phyloP scores from a whole-genome alignment of 208 protist genomes.

The Borovskyia barvae region DNA sequence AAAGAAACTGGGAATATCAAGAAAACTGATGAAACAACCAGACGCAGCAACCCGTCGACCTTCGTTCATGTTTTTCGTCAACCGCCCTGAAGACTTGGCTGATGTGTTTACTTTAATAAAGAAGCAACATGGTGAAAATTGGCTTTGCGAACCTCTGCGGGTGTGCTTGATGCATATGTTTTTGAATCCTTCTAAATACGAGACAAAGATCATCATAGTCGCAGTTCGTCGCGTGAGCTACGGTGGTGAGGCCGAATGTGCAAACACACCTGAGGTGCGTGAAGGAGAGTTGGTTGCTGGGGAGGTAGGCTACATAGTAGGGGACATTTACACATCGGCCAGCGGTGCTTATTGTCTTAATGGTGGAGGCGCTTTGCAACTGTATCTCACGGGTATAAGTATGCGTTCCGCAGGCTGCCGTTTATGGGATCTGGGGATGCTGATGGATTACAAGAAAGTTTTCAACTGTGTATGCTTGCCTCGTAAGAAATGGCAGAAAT shows the following conservation, averaged over 20 bases:
- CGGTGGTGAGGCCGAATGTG: neutral
- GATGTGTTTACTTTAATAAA: conserved; percentile 62
- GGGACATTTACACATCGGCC: conserved; percentile 83
- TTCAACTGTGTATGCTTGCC: conserved; percentile 20
- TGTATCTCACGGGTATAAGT: conserved; percentile 49
- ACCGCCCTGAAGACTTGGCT: conserved; percentile 58
- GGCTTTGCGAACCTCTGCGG: conserved; percentile 75
- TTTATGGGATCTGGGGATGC: conserved; percentile 90
- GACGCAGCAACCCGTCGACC: conserved; percentile 16
- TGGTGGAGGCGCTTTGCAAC: conserved; percentile 69
- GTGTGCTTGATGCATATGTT: conserved; percentile 71
- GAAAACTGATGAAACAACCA: conserved; percentile 35
- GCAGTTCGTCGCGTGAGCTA: conserved; percentile 61
- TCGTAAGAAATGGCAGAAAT: conserved; percentile 15
- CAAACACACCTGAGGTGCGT: conserved; percentile 5
- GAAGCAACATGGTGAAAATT: conserved; percentile 79
- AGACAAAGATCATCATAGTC: conserved; percentile 71
- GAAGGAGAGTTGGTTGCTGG: conserved; percentile 74
- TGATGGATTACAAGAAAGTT: conserved; percentile 67
- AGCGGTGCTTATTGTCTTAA: conserved; percentile 74
- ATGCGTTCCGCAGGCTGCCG: conserved; percentile 55
- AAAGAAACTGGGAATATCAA: conserved; percentile 37
- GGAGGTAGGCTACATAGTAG: conserved; percentile 80
- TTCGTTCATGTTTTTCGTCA: conserved; percentile 70
- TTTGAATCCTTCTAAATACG: conserved; percentile 41